Base-by-base conservation (phyloP, 2,329 filamentous ascomycete species). In the Xylaria sp. region DNA sequence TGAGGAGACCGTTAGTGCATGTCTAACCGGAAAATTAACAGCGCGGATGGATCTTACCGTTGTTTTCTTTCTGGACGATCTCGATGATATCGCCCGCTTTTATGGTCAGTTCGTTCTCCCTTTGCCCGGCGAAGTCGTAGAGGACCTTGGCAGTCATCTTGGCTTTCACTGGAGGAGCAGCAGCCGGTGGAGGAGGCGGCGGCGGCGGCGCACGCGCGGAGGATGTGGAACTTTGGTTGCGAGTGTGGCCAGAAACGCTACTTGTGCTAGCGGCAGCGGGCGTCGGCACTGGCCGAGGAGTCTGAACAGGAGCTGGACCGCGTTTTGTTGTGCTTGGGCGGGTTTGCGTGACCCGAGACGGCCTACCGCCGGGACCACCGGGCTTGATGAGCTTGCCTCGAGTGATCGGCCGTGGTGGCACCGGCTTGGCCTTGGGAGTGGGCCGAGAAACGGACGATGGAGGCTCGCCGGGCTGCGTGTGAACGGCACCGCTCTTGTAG, bases 401-500 rank as follows among this genome's bases (percentile, higher is more conserved):
- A 1, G 91, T 97, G 66, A 99, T 96, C 1, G 94, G 92, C 64
- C 92, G 90, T 13, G 90, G 89, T 39, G 92, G 86, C 19, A 96
- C 83, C 39, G 90, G 90, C 72, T 93, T 97, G 57, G 86, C 88
- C 71, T 90, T 91, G 1, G 94, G 94, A 48, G 91, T 96, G 1
- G 91, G 91, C 63, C 82, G 87, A 5, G 93, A 97, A 7, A 85
- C 78, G 0, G 92, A 96, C 69, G 84, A 92, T 8, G 93, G 82
- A 20, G 91, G 83, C 73, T 97, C 91, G 60, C 94, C 94, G 40
- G 82, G 85, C 41, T 87, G 87, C 0, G 92, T 96, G 71, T 97
- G 94, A 49, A 99, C 86, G 16, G 88, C 88, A 55, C 90, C 87
- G 71, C 92, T 97, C 83, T 99, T 99, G 80, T 99, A 99, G 59